Conservation (phyloP, 768 basidiomycete species). For the Xerocomellus intermedius region DNA sequence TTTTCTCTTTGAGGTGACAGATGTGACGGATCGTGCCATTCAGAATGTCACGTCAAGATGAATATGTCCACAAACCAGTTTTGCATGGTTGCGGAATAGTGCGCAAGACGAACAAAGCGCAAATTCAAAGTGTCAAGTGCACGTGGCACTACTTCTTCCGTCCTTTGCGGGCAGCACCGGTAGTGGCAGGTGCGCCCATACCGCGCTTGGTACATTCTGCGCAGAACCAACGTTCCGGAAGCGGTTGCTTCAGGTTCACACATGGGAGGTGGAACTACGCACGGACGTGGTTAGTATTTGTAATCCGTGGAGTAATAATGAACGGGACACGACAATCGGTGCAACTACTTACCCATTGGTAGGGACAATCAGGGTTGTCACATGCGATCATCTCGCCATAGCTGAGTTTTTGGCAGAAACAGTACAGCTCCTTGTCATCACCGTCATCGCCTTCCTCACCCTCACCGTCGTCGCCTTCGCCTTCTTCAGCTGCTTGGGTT, state of each 20-base stretch:
- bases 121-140: not conserved
- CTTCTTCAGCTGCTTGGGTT: constrained; percentile 29
- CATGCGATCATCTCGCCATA: constrained; percentile 72
- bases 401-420: constrained; percentile 60
- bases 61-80: not conserved
- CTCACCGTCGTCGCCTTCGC: constrained; percentile 36
- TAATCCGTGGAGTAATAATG: not conserved
- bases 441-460: constrained; percentile 49
- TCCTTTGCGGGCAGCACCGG: constrained; percentile 37
- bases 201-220: constrained; percentile 47
- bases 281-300: constrained; percentile 13
- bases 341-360: constrained; percentile 57
- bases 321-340: not conserved
- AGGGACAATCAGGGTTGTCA: constrained; percentile 53
- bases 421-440: constrained; percentile 60
- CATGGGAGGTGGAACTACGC: constrained; percentile 61
- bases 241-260: constrained; percentile 53
- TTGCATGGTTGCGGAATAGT: not conserved
- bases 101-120: not conserved
- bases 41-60: not conserved
- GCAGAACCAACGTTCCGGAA: constrained; percentile 61
- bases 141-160: constrained; percentile 38
- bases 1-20: not conserved
- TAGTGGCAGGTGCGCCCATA: constrained; percentile 31
- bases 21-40: not conserved